Base-by-base conservation (phyloP, 352 stramenopile species). In the Lagenidium giganteum region DNA sequence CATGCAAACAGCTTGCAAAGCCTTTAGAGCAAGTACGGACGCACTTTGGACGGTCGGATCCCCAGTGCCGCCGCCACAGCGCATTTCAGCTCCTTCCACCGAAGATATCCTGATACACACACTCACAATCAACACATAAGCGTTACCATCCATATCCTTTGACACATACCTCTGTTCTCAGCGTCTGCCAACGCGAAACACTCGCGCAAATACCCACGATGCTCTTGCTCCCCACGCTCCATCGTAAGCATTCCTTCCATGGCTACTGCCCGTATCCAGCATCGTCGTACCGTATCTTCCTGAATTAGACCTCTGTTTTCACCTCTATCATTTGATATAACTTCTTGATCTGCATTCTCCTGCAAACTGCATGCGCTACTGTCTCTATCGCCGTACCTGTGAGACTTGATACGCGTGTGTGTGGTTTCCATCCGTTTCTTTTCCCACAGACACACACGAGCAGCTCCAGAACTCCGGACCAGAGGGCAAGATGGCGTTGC, bases 31-130 rank as follows among this genome's bases (percentile, higher is more conserved):
- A 39, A 39, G 4, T 9, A 33, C 21, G 18, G 16, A 26, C 28
- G 9, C 3, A 52, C 68, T 61, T 85, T 86, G n/a, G 76, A 89
- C 17, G 76, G 61, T 11, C 71, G 70, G 14, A 86, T 71, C 3
- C 76, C 72, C 4, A 89, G 47, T 18, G 73, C 66, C 2, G 76
- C 73, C 8, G 71, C 73, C 18, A 89, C 70, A 14, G 54, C 73
- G 29, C 73, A 86, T n/a, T 86, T 89, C n/a, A 86, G 56, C 8
- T 86, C 73, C 8, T 63, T 54, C 1, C 61, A 28, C 4, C 42
- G 21, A 29, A 89, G 55, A 27, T 52, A 52, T 2, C 72, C 75
- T 88, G 20, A 36, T 7, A 16, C 3, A 42, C 29, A 39, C 5
- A 9, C 12, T 32, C 12, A 41, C 43, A 34, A 34, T 32, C 21